Base-by-base conservation (phyloP, 2,329 filamentous ascomycete species). In the Nemania sp. region DNA sequence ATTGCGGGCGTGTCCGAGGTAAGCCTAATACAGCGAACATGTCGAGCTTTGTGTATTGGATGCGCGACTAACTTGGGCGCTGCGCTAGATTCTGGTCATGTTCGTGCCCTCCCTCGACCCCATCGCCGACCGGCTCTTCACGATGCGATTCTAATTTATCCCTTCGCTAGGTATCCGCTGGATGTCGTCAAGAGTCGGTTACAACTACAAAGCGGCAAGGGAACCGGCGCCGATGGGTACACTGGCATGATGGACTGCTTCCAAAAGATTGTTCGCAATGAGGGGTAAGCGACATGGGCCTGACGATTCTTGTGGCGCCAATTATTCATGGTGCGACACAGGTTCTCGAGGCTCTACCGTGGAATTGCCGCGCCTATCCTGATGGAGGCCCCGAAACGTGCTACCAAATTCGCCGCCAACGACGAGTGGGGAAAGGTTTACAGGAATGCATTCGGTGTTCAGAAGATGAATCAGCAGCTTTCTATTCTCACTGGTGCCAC, bases 161-260 rank as follows among this genome's bases (percentile, higher is more conserved):
- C 65, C 4, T 17, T n/a, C n/a, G n/a, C 30, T 72, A 97, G 92
- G 94, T 99, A 99, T 80, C 94, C 94, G 64, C 81, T 99, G 73
- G 94, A 99, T 73, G 94, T 99, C 54, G 91, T 97, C 74, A 97
- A 97, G 83, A 97, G 94, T 62, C 83, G 93, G 87, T 89, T 96
- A 89, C 92, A 97, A 76, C 81, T 97, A 52, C 92, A 97, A 77
- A 89, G 88, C 49, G 88, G 87, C 67, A 81, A 79, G 63, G 83
- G 80, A 37, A 77, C 80, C 19, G 90, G 91, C 55, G 86, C 86
- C 62, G 94, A 97, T 67, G 79, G 82, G 65, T 97, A 99, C 82
- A 96, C 84, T 78, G 91, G 94, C 81, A 99, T 97, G 91, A 70
- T 97, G 55, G 94, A 99, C 76, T 97, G 93, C 80, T 96, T 99